A percentile compares a stretch with the other conserved stretches of the same genome.
Evolutionary conservation across 2,329 filamentous ascomycete species (phyloP).

Genomic region (Aureobasidium mangrovei): DNA sequence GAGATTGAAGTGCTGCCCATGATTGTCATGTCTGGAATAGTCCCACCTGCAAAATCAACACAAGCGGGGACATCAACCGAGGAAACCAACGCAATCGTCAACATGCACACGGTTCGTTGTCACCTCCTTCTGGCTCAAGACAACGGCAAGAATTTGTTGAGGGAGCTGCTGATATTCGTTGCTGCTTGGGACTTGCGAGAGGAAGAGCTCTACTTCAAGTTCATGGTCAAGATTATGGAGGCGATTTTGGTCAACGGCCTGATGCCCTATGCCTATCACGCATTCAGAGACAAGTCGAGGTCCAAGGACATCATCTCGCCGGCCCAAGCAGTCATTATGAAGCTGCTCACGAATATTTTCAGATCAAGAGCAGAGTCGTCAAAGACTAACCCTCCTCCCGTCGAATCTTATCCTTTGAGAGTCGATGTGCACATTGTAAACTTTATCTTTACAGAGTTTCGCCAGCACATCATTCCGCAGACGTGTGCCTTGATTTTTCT

Average conservation of each 20-base stretch:
- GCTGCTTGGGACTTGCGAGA: conserved; percentile 95
- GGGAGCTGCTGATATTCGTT: conserved; percentile 90
- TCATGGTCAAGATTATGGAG: conserved; percentile 92
- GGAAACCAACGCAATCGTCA: conserved; percentile 52
- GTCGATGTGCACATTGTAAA: conserved; percentile 63
- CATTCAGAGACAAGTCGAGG: conserved; percentile 58
- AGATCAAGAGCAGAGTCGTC: conserved; percentile 46
- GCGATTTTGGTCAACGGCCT: conserved; percentile 82
- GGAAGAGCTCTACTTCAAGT: conserved; percentile 88
- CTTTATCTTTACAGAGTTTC: conserved; percentile 87
- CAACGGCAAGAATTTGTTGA: conserved; percentile 77
- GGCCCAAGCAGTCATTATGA: conserved; percentile 85
- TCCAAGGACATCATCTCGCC: conserved; percentile 95
- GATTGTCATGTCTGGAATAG: conserved; percentile 93
- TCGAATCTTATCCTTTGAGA: conserved; percentile 28
- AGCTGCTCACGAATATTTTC: conserved; percentile 84
- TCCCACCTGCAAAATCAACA: conserved; percentile 52
- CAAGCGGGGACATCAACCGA: conserved; percentile 50
- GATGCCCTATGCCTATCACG: conserved; percentile 86
- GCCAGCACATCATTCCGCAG: conserved; percentile 85
- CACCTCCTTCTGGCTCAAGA: conserved; percentile 84
- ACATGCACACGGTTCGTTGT: conserved; percentile 82
- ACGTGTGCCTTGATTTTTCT: conserved; percentile 90
- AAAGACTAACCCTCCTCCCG: conserved; percentile 20
- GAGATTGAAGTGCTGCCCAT: conserved; percentile 95